Base-by-base conservation (phyloP, 352 stramenopile species). In the Blastocystis sp. region DNA sequence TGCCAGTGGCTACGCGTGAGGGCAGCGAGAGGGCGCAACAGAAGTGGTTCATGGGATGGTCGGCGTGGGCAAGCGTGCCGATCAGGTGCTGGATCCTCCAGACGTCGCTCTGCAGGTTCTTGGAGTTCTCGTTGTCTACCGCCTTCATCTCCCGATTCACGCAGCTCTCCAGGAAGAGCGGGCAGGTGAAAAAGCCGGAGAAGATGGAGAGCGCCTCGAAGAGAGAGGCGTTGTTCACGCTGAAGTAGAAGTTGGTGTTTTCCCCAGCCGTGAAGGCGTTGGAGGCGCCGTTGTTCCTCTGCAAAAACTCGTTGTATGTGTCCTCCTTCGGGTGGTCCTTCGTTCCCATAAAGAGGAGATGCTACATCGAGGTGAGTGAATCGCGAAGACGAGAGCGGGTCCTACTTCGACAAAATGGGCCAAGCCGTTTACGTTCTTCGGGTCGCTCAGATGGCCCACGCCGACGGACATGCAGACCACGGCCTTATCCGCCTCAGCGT, bases 121-220 rank as follows among this genome's bases (percentile, higher is more conserved):
- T 92, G 0, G 87, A 88, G 81, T 92, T 86, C 89, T 93, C 91
- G 43, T 74, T 89, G 71, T 93, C 90, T 23, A 92, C 90, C 1
- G 91, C 91, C 66, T 92, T 80, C 0, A 92, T 79, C 80, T 92
- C 90, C n/a, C 90, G 86, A 28, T 91, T 88, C 2, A 90, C 87
- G 11, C 88, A 88, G 1, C 61, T 70, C 41, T 89, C 21, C 17
- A 76, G 89, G 74, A 92, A 91, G 0, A 92, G 76, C 80, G 88
- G 88, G 40, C 65, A 88, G 5, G 59, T 89, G 60, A 90, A 90
- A 38, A 90, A 90, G 1, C 40, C 62, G 11, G 62, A 88, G 59
- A 90, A 90, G 17, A 90, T 48, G 78, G 92, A 90, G 2, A 93
- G 62, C 3, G 91, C 90, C 19, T 91, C 89, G 21, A 89, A 82